Percentiles rank a stretch among this genome's conserved stretches.
Evolutionary conservation across 495 filamentous ascomycete species (phyloP).

Genomic region (Hyaloscypha bicolor): DNA sequence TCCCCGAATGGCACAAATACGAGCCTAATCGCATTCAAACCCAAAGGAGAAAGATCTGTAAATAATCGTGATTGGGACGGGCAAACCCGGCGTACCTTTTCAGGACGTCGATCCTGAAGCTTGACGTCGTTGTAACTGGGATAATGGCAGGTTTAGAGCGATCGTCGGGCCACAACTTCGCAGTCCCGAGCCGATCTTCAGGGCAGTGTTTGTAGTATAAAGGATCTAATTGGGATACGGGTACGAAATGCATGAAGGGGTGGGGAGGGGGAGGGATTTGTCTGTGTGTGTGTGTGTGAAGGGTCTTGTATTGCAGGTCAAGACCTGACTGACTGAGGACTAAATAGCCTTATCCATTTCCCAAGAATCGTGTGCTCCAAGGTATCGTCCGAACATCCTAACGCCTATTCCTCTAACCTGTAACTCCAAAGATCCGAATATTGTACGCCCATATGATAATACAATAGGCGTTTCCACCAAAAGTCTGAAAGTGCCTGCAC

Average conservation of each 20-base stretch:
- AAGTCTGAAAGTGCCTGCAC: background rate
- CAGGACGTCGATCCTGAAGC: background rate
- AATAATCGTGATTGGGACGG: background rate
- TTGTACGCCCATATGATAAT: background rate
- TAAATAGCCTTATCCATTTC: no score
- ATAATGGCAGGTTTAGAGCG: background rate
- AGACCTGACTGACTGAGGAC: no score
- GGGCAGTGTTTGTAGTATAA: background rate
- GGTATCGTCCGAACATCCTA: background rate
- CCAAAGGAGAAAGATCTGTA: no score
- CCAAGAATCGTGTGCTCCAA: background rate
- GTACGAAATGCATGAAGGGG: background rate
- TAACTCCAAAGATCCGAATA: background rate
- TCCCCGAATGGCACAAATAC: no score
- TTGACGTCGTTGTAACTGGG: background rate
- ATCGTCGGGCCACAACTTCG: background rate
- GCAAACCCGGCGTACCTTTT: background rate
- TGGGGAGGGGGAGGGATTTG: background rate
- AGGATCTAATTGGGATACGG: background rate
- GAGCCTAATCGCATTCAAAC: no score
- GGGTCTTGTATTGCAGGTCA: background rate
- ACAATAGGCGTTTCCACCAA: background rate
- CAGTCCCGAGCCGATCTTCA: background rate
- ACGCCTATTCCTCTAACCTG: background rate
- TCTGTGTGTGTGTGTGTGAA: background rate